phyloP scores from a whole-genome alignment of 192 early-diverging fungal species.

The Podochytrium sp. region DNA sequence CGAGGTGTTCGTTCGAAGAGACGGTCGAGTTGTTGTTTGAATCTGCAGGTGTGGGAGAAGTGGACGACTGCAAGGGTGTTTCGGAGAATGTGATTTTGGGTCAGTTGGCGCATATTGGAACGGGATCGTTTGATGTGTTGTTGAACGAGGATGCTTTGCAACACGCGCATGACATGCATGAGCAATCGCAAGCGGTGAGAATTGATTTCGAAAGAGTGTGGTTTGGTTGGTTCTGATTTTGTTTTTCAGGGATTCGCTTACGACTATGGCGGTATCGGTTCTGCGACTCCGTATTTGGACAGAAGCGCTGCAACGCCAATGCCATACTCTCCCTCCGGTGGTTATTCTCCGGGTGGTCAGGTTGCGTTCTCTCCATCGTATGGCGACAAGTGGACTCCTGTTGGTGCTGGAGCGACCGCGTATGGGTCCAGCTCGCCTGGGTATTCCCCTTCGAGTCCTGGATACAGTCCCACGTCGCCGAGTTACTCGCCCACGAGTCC shows the following conservation, averaged over 20 bases:
- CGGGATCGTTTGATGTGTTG: conserved; percentile 91
- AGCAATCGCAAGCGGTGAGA: conserved; percentile 7
- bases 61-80: conserved; percentile 95
- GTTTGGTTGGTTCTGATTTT: not conserved
- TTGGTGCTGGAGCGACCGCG: conserved; percentile 72
- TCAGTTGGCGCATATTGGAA: conserved; percentile 94
- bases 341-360: conserved; percentile 61
- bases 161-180: conserved; percentile 49
- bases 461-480: conserved; percentile 73
- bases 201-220: not conserved
- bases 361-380: conserved; percentile 82
- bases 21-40: conserved; percentile 98
- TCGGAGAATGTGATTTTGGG: conserved; percentile 98
- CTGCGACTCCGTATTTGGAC: conserved; percentile 77
- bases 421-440: conserved; percentile 52
- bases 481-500: conserved; percentile 75
- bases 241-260: not conserved
- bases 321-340: conserved; percentile 34
- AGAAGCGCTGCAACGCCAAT: conserved; percentile 34
- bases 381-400: conserved; percentile 33
- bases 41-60: conserved; percentile 85
- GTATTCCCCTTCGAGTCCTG: conserved; percentile 58
- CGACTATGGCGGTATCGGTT: conserved; percentile 1
- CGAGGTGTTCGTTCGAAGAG: conserved; percentile 97
- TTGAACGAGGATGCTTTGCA: conserved; percentile 92